Conservation (phyloP, 495 filamentous ascomycete species). For the Penicillium herquei region DNA sequence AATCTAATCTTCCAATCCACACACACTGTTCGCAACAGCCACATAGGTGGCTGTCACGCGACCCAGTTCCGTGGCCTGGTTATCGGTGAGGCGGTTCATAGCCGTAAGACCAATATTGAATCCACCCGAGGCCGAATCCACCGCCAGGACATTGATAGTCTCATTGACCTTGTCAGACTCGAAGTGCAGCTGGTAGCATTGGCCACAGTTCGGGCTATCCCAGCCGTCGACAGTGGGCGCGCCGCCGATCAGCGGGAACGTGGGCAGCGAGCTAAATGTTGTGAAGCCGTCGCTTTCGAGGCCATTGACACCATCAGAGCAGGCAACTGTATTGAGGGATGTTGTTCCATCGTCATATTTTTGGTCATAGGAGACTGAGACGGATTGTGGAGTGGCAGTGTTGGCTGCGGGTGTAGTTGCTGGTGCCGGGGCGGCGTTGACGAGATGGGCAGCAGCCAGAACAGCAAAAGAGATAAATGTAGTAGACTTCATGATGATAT, state of each 20-base stretch:
- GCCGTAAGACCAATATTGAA: slow-evolving; percentile 65
- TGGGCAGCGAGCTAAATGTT: slow-evolving; percentile 55
- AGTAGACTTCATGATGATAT: slow-evolving; percentile 21
- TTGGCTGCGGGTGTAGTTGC: not conserved
- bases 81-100: slow-evolving; percentile 65
- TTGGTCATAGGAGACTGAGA: slow-evolving; percentile 38
- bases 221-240: slow-evolving; percentile 56
- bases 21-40: slow-evolving; percentile 38
- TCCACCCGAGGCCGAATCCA: slow-evolving; percentile 60
- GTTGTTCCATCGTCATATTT: slow-evolving; percentile 33
- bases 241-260: slow-evolving; percentile 64
- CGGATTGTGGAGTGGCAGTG: slow-evolving; percentile 3
- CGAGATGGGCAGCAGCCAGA: slow-evolving; percentile 18
- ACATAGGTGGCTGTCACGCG: slow-evolving; percentile 51
- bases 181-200: slow-evolving; percentile 66
- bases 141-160: slow-evolving; percentile 63
- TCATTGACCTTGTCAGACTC: slow-evolving; percentile 33
- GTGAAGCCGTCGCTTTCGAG: slow-evolving; percentile 68
- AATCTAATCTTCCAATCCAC: slow-evolving; percentile 29
- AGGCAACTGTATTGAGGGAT: slow-evolving; percentile 61
- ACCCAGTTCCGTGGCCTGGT: slow-evolving; percentile 53
- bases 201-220: slow-evolving; percentile 62
- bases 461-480: slow-evolving; percentile 18
- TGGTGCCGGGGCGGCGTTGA: slow-evolving; percentile 12
- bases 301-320: slow-evolving; percentile 55